These are phyloP conservation scores for Gillenia trifoliata DNA, from an alignment of 306 rosid species.

Conservation along the genomic window DNA sequence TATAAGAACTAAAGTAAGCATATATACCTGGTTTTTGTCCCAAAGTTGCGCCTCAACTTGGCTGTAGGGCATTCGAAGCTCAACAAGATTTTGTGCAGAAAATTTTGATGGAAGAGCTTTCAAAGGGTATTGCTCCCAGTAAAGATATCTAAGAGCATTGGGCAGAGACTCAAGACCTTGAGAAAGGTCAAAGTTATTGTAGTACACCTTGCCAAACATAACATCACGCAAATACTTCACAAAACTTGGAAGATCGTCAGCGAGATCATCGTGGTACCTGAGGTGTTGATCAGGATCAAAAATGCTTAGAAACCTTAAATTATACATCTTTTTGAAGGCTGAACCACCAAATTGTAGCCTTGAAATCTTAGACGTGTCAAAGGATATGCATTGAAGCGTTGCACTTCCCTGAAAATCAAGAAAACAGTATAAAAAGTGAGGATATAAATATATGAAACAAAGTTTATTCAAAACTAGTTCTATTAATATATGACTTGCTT, in stretches of 20 bases:
- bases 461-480: no score
- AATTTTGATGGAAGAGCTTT: neutral
- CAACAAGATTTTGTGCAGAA: no score
- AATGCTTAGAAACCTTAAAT: neutral
- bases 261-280: no score
- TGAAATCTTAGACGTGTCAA: neutral
- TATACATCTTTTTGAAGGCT: neutral
- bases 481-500: no score
- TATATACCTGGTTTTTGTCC: no score
- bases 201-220: neutral
- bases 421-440: neutral
- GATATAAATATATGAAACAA: neutral
- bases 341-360: neutral
- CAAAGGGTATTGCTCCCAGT: neutral
- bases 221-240: no score
- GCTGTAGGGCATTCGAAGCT: no score
- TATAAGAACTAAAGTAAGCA: neutral
- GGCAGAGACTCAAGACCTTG: neutral
- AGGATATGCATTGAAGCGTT: neutral
- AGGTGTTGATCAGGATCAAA: neutral
- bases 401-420: neutral
- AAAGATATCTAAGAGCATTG: neutral
- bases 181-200: neutral
- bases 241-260: no score
- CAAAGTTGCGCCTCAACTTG: no score